Conservation (phyloP, 768 basidiomycete genomes). For the Lactarius pseudohatsudake region DNA sequence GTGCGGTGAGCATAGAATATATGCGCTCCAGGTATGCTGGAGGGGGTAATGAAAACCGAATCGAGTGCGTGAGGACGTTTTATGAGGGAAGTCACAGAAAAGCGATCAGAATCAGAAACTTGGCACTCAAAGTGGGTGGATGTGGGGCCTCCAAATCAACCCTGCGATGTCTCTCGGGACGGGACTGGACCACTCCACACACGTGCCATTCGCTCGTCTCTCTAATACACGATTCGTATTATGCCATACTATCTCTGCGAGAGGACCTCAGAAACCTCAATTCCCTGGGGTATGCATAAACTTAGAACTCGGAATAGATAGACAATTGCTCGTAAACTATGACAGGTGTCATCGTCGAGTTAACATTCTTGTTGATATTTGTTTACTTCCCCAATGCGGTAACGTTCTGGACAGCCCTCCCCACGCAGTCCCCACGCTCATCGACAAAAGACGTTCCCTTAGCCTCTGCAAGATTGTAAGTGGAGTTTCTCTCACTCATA, state of each 20-base stretch:
- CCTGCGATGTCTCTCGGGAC: slow-evolving; percentile 9
- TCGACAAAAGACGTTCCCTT: slow-evolving; percentile 40
- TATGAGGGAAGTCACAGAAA: slow-evolving; percentile 1
- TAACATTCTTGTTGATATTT: slow-evolving; percentile 18
- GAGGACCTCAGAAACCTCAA: not conserved
- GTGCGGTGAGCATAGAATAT: slow-evolving; percentile 53
- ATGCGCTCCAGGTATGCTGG: slow-evolving; percentile 6
- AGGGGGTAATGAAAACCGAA: not conserved
- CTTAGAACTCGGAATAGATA: not conserved
- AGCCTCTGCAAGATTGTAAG: slow-evolving; percentile 52
- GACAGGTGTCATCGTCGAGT: not conserved
- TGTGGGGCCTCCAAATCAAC: not conserved
- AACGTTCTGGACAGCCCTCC: not conserved
- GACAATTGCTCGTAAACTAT: not conserved
- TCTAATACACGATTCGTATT: not conserved
- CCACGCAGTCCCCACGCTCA: not conserved
- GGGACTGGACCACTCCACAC: slow-evolving; percentile 8
- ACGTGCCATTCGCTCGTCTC: slow-evolving; percentile 9
- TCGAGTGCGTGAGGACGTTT: not conserved
- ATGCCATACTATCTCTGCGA: slow-evolving; percentile 4
- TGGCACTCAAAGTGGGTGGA: not conserved
- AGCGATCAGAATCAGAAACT: not conserved
- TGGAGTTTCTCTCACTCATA: slow-evolving; percentile 32
- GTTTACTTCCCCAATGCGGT: slow-evolving; percentile 24
- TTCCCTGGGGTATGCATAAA: not conserved